Evolutionary conservation across 768 basidiomycete species (phyloP).

Genomic region (Boletus barrowsii): DNA sequence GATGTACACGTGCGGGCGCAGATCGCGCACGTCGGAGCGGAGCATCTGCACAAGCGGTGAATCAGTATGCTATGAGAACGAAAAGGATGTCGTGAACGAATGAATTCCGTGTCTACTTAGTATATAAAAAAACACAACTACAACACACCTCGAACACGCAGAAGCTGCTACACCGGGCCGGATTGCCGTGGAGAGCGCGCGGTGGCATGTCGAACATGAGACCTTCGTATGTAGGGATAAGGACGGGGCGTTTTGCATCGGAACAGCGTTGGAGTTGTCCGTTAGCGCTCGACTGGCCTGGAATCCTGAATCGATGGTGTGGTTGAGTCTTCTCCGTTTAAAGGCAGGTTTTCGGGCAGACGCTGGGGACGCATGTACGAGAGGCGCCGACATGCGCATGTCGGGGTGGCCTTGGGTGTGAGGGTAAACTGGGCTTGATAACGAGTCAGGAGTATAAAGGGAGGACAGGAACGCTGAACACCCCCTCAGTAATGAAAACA

Average conservation of each 20-base stretch:
- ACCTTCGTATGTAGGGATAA: slow-evolving; percentile 11
- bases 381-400: slow-evolving; percentile 19
- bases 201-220: slow-evolving; percentile 32
- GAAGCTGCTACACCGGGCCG: slow-evolving; percentile 13
- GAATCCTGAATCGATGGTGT: slow-evolving; percentile 13
- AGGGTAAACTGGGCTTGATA: neutral
- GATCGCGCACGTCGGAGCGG: slow-evolving; percentile 33
- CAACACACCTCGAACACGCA: slow-evolving; percentile 24
- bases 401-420: neutral
- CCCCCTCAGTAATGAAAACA: neutral
- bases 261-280: slow-evolving; percentile 19
- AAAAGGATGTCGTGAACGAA: neutral
- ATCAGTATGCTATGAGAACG: slow-evolving; percentile 4
- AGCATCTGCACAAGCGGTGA: slow-evolving; percentile 24
- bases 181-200: slow-evolving; percentile 19
- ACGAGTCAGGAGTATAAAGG: neutral
- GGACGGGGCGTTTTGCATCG: neutral
- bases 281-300: slow-evolving; percentile 13
- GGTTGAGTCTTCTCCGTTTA: slow-evolving; percentile 29
- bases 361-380: slow-evolving; percentile 9
- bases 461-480: neutral
- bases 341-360: slow-evolving; percentile 14
- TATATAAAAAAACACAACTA: neutral
- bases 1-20: slow-evolving; percentile 39
- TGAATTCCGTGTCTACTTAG: neutral